Evolutionary conservation across 1,284 basidiomycete species (phyloP).

Genomic region (Sphaerobolus stellatus): DNA sequence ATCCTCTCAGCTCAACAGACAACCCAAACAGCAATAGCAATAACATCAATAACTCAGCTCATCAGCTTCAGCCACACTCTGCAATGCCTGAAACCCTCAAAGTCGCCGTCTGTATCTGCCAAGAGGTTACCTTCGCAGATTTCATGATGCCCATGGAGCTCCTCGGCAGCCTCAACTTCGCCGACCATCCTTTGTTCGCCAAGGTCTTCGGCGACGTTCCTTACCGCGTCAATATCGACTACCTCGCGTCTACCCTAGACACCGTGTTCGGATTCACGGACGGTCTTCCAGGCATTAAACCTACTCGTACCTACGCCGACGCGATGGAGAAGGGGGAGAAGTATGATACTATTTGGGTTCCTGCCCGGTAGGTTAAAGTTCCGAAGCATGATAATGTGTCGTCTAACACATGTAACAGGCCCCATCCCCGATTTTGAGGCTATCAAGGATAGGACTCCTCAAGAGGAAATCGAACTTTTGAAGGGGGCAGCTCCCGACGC

Average conservation of each 20-base stretch:
- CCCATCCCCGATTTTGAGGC: neutral
- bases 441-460: neutral
- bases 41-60: too few relatives aligned
- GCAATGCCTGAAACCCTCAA: neutral
- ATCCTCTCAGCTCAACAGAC: too few relatives aligned
- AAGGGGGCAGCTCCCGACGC: constrained; percentile 3
- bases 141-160: constrained; percentile 3
- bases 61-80: too few relatives aligned
- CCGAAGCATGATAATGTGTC: neutral
- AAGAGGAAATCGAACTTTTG: constrained; percentile 9
- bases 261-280: neutral
- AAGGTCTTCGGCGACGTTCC: constrained; percentile 1
- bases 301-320: neutral
- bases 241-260: neutral
- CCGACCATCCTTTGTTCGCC: neutral
- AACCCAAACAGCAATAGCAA: too few relatives aligned
- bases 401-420: neutral
- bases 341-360: constrained; percentile 12
- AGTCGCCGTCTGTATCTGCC: neutral
- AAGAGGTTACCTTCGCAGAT: neutral
- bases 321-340: neutral
- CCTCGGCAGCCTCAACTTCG: neutral
- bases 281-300: neutral
- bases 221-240: neutral
- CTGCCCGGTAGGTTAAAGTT: constrained; percentile 3